These are phyloP conservation scores for Naganishia liquefaciens DNA, from an alignment of 1,284 basidiomycete species.

Conservation along the genomic window DNA sequence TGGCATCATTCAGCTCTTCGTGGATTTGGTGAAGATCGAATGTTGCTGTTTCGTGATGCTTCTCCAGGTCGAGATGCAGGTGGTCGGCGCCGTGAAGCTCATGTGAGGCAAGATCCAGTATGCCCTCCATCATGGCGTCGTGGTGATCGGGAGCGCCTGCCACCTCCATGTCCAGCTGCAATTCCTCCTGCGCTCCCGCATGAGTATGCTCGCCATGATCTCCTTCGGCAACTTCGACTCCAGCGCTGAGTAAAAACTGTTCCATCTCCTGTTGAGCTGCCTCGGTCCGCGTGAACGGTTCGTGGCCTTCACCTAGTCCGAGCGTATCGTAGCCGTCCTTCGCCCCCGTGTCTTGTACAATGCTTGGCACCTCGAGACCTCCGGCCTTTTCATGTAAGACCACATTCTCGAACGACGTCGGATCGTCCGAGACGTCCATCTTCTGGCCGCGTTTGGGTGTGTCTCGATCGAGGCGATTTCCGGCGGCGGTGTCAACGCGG, in stretches of 20 bases:
- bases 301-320: conserved; percentile 4
- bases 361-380: background rate
- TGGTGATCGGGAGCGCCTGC: background rate
- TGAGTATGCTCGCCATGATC: conserved; percentile 12
- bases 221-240: conserved; percentile 4
- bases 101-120: conserved; percentile 5
- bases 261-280: conserved; percentile 5
- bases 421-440: conserved; percentile 7
- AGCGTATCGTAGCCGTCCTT: conserved; percentile 15
- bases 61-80: background rate
- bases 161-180: conserved; percentile 2
- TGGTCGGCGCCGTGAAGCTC: background rate
- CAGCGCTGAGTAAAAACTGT: conserved; percentile 14
- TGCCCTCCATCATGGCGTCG: conserved; percentile 8
- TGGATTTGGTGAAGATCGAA: conserved; percentile 20
- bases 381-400: background rate
- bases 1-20: conserved; percentile 17
- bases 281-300: background rate
- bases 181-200: background rate
- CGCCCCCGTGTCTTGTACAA: background rate
- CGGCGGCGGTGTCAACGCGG: conserved; percentile 12
- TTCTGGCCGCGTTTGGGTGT: too few relatives aligned
- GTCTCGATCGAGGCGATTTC: too few relatives aligned
- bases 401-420: background rate
- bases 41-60: conserved; percentile 1